Evolutionary conservation across 2,329 filamentous ascomycete species (phyloP).

Genomic region (Pseudohalonectria lignicola): DNA sequence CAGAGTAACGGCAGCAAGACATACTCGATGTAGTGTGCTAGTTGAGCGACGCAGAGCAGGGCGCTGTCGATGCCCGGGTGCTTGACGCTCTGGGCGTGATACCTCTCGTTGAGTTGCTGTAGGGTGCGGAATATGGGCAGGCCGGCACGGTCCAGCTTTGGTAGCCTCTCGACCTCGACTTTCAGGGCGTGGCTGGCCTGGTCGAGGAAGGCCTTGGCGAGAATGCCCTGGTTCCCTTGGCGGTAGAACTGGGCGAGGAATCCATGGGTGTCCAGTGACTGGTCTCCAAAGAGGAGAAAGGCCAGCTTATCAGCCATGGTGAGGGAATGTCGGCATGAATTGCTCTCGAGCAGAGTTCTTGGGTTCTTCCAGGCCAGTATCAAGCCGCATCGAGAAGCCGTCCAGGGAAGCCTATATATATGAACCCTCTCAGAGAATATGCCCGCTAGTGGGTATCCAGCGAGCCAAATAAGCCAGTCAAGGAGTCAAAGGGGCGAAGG

Average conservation of each 20-base stretch:
- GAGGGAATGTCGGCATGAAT: slow-evolving; percentile 5
- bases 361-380: neutral
- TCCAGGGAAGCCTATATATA: slow-evolving; percentile 3
- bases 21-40: slow-evolving; percentile 60
- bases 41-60: slow-evolving; percentile 52
- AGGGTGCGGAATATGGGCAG: slow-evolving; percentile 53
- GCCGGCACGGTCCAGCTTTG: slow-evolving; percentile 41
- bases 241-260: slow-evolving; percentile 46
- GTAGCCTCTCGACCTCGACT: slow-evolving; percentile 47
- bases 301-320: slow-evolving; percentile 35
- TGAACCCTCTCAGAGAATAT: slow-evolving; percentile 1
- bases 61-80: slow-evolving; percentile 54
- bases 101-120: slow-evolving; percentile 53
- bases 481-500: too few species aligned
- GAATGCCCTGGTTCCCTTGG: slow-evolving; percentile 30
- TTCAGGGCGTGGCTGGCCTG: slow-evolving; percentile 45
- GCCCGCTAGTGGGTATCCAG: too few species aligned
- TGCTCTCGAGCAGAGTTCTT: slow-evolving; percentile 2
- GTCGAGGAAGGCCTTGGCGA: slow-evolving; percentile 52
- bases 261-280: slow-evolving; percentile 56
- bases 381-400: neutral
- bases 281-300: slow-evolving; percentile 59
- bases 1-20: too few species aligned
- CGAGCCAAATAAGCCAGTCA: too few species aligned
- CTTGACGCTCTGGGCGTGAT: slow-evolving; percentile 45